Conservation (phyloP, 1,284 basidiomycete species). For the Vanrija pseudolonga region DNA sequence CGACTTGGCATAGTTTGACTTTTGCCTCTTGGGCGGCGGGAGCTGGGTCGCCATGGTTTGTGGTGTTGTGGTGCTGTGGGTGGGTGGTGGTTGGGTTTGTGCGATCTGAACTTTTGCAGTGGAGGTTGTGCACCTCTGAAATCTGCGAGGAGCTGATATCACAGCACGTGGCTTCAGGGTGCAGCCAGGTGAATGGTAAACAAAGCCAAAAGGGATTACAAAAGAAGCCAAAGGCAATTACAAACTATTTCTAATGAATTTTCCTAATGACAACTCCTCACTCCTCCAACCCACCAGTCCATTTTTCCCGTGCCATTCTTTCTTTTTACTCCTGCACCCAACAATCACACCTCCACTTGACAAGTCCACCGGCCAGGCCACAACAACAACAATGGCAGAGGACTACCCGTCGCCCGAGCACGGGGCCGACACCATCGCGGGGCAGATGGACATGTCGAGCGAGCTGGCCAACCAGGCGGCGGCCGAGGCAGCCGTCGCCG, state of each 20-base stretch:
- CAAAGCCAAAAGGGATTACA: too few relatives aligned
- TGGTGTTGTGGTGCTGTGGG: not conserved
- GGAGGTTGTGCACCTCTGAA: not conserved
- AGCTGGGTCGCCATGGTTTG: conserved; percentile 70
- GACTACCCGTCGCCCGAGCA: conserved; percentile 28
- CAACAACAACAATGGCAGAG: conserved; percentile 19
- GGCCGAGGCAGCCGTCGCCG: conserved; percentile 32
- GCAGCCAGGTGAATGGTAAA: too few relatives aligned
- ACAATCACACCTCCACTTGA: conserved; percentile 17
- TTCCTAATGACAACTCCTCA: too few relatives aligned
- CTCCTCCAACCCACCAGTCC: not conserved
- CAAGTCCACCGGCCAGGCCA: conserved; percentile 14
- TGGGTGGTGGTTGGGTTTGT: not conserved
- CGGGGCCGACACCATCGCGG: conserved; percentile 7
- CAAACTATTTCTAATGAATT: too few relatives aligned
- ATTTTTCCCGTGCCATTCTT: conserved; percentile 9
- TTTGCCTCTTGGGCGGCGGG: conserved; percentile 79
- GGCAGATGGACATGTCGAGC: conserved; percentile 29
- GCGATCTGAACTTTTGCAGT: not conserved
- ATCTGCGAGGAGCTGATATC: too few relatives aligned
- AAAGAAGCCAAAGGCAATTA: too few relatives aligned
- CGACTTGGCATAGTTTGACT: conserved; percentile 64
- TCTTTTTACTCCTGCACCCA: conserved; percentile 10
- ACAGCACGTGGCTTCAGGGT: too few relatives aligned
- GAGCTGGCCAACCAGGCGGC: conserved; percentile 39